A percentile compares a stretch with the other conserved stretches of the same genome.
Evolutionary conservation across 2,329 filamentous ascomycete genomes (phyloP).

Genomic region (Fusarium anthophilum): DNA sequence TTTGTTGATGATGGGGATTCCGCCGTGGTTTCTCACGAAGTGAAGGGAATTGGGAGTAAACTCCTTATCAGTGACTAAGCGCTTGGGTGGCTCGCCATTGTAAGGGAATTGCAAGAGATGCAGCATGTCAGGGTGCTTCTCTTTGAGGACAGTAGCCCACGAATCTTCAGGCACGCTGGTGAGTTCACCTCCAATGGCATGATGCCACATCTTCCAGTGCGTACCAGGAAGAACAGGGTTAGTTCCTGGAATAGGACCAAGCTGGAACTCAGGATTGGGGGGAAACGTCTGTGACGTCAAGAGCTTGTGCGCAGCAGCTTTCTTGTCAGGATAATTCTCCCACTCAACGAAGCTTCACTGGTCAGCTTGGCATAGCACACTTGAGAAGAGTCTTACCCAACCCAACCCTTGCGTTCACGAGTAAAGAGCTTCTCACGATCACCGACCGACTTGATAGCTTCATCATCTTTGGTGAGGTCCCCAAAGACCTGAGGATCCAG

Average conservation of each 20-base stretch:
- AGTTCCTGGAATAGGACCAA: constrained; percentile 62
- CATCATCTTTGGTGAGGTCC: constrained; percentile 51
- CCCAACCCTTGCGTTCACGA: constrained; percentile 47
- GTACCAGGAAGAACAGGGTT: constrained; percentile 67
- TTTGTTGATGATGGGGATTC: constrained; percentile 71
- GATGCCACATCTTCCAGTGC: constrained; percentile 68
- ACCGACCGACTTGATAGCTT: constrained; percentile 52
- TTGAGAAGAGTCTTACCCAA: constrained; percentile 34
- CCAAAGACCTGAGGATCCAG: constrained; percentile 43
- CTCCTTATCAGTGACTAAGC: constrained; percentile 61
- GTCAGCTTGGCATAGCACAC: not conserved
- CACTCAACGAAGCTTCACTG: constrained; percentile 68
- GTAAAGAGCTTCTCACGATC: constrained; percentile 45
- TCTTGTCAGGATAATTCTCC: constrained; percentile 76
- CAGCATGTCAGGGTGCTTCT: constrained; percentile 69
- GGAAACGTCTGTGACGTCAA: constrained; percentile 41
- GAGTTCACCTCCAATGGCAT: constrained; percentile 55
- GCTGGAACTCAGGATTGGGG: constrained; percentile 63
- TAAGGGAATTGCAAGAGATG: constrained; percentile 71
- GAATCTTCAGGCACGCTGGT: constrained; percentile 63
- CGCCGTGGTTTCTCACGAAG: constrained; percentile 78
- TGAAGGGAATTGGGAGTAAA: constrained; percentile 68
- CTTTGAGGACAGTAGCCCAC: constrained; percentile 63
- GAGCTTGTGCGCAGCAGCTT: constrained; percentile 65
- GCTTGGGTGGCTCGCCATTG: constrained; percentile 70